Base-by-base conservation (phyloP, 805 yeast genomes). In the Pichia deserticola region DNA sequence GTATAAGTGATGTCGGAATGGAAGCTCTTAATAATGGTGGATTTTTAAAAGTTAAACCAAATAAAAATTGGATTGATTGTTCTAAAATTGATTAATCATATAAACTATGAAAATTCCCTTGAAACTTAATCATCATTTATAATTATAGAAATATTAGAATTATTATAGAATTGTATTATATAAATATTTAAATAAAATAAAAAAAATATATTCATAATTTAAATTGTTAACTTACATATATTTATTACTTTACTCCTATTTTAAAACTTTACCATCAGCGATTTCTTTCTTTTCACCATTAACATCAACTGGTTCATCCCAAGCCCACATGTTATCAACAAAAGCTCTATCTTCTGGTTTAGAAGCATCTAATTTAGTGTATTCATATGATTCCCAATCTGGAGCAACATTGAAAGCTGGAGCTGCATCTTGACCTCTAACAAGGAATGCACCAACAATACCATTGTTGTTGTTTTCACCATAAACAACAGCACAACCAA, bases 391-490 rank as follows among this genome's bases (percentile, higher is more conserved):
- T 76, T 92, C 98, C 95, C 96, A 89, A 76, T 93, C 99, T 72
- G 99, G 97, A 67, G 98, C 99, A 71, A 93, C 98, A 58, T 92
- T 86, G 67, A 92, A 89, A 56, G 97, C 99, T 71, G 97, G 96
- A 51, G 62, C 79, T 67, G 62, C 74, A 55, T 92, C 96, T 74
- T 92, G 88, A 64, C 99, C 99, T 77, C 98, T 89, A 66, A 92
- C 84, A 66, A 93, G 73, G 79, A 92, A 84, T 67, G 85, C 95
- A 78, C 96, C 97, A 62, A 87, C 76, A 69, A 92, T 90, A 78
- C 97, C 98, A 76, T 92, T 92, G 84, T 84, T 77, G 86, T 89
- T 92, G 89, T 89, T 89, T 78, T 87, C 97, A 74, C 99, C 99
- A 77, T 86, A 92, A 61, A 93, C 98, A 63, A 90, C 96, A 74